Evolutionary conservation across 495 filamentous ascomycete species (phyloP), one percentile per base, ranked within the genome.

Genomic region (Chaetomium fimeti): DNA sequence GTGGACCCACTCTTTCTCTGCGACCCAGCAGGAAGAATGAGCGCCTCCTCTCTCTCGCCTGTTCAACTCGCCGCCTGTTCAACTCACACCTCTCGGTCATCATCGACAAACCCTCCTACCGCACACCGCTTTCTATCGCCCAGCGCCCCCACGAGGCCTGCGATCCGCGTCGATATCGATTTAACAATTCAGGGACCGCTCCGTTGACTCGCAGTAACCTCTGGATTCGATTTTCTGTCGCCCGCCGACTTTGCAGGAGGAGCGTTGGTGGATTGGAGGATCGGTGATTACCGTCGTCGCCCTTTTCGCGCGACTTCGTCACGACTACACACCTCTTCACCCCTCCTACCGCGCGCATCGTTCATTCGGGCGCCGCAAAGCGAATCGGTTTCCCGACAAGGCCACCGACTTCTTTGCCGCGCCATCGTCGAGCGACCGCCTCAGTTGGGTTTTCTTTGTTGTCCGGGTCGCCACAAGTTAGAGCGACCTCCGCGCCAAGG

Each of bases 231-330:
- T 55, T 69, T 65, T 66, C 27, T 32, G 43, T 60, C 68, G 60
- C 28, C 40, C 68, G 66, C 70, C 54, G 38, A 60, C 61, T n/a
- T n/a, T 36, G 64, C 57, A 63, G 69, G 62, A 62, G 64, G 66
- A 66, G 64, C 63, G 60, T 62, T 65, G 66, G 61, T 56, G 57
- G 62, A 40, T 56, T 58, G 68, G 62, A 56, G 65, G 59, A 49
- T 69, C 60, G 60, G 64, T 66, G 68, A 61, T 62, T 53, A 53
- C 64, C 64, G 60, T 60, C 64, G 63, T 74, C 70, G 71, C 72
- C 77, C 72, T 67, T 73, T 71, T 77, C 71, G 74, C 76, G 75
- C 73, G 73, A 72, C 72, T 77, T 77, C 68, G 75, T 73, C 71
- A 72, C 71, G 72, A 65, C 71, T 73, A 36, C 32, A 36, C n/a